Conservation (phyloP, 495 filamentous ascomycete species). For the Daldinia grandis region DNA sequence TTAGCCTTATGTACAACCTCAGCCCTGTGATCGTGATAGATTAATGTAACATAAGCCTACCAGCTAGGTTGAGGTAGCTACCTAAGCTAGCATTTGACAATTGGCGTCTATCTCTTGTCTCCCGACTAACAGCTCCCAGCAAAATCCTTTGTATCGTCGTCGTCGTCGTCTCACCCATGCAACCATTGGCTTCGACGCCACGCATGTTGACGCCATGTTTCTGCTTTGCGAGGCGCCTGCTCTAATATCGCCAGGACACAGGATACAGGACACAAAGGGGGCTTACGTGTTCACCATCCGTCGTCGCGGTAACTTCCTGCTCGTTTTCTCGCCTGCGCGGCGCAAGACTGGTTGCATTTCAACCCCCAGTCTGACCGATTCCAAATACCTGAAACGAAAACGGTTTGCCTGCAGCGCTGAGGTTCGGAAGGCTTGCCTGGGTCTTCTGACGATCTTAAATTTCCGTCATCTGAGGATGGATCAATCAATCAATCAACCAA, state of each 20-base stretch:
- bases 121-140: not conserved
- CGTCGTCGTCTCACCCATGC: constrained; percentile 9
- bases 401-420: constrained; percentile 6
- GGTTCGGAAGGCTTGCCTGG: constrained; percentile 9
- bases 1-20: not conserved
- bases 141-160: not conserved
- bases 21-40: not conserved
- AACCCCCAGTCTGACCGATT: constrained; percentile 25
- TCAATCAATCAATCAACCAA: not conserved
- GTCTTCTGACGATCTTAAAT: not conserved
- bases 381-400: constrained; percentile 34
- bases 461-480: not conserved
- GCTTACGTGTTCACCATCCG: constrained; percentile 22
- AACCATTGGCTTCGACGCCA: constrained; percentile 11
- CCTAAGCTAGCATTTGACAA: not conserved
- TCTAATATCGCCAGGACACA: not conserved
- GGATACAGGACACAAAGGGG: not conserved
- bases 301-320: constrained; percentile 11
- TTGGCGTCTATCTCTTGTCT: not conserved
- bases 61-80: not conserved
- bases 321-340: not conserved
- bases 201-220: constrained; percentile 16
- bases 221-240: not conserved
- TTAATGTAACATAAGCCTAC: not conserved
- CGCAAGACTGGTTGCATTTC: constrained; percentile 14